phyloP scores from a whole-genome alignment of 176 grass and related monocot species.

The Ensete glaucum region DNA sequence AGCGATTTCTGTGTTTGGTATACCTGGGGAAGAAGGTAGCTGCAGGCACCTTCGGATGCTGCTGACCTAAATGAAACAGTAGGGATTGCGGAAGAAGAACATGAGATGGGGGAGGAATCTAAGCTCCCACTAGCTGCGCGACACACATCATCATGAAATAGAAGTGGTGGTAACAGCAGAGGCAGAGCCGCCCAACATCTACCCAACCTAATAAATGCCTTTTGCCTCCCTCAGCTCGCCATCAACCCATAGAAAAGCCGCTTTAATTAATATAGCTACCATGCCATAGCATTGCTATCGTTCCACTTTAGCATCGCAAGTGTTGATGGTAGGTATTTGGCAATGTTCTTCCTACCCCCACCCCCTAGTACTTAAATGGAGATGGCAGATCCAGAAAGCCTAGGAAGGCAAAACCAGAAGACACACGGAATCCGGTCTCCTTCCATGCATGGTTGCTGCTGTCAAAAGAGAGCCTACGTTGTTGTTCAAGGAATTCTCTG shows the following conservation, averaged over 20 bases:
- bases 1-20: not conserved
- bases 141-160: not conserved
- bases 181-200: not conserved
- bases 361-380: not conserved
- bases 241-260: not conserved
- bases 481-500: not conserved
- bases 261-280: not conserved
- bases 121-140: not conserved
- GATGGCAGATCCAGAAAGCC: not conserved
- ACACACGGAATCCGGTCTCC: not conserved
- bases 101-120: not conserved
- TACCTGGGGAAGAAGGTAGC: not conserved
- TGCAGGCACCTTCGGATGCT: not conserved
- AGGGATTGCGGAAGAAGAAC: not conserved
- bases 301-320: not conserved
- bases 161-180: not conserved
- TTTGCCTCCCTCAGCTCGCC: not conserved
- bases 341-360: too few relatives aligned
- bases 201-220: conserved; percentile 12
- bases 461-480: not conserved
- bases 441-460: not conserved
- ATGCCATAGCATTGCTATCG: not conserved
- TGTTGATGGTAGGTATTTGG: too few relatives aligned
- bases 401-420: too few relatives aligned
- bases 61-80: not conserved